Evolutionary conservation across 2,329 filamentous ascomycete species (phyloP).

Genomic region (Coniella lustricola): DNA sequence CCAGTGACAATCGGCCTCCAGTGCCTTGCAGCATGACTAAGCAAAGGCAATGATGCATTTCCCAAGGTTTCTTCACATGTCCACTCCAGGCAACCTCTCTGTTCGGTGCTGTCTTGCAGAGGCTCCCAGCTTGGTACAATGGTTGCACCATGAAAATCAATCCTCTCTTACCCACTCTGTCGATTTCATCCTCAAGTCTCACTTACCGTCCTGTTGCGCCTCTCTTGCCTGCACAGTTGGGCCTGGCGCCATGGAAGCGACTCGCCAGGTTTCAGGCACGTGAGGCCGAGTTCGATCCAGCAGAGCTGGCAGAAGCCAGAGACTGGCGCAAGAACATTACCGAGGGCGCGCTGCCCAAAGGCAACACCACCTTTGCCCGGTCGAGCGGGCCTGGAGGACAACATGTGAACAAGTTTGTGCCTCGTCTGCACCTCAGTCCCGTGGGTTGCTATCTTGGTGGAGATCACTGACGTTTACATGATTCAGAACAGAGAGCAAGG

Average conservation of each 20-base stretch:
- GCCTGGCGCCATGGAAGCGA: conserved; percentile 12
- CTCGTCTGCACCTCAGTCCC: background rate
- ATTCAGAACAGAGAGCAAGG: conserved; percentile 51
- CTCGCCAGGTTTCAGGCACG: conserved; percentile 37
- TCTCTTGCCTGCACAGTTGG: conserved; percentile 5
- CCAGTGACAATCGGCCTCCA: background rate
- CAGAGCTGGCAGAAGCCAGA: conserved; percentile 43
- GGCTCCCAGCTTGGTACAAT: background rate
- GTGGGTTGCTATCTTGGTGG: background rate
- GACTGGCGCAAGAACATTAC: conserved; percentile 43
- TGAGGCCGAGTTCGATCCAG: conserved; percentile 42
- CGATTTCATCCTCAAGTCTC: conserved; percentile 5
- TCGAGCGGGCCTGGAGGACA: conserved; percentile 56
- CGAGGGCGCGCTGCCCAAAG: conserved; percentile 38
- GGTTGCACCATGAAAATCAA: conserved; percentile 5
- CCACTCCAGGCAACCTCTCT: background rate
- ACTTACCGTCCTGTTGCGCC: background rate
- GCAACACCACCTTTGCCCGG: conserved; percentile 47
- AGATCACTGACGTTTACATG: background rate
- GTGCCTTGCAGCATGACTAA: background rate
- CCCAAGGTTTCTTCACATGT: background rate
- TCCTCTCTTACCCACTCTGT: background rate
- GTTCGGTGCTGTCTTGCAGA: background rate
- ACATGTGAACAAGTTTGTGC: conserved; percentile 56
- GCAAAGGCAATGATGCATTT: background rate